Evolutionary conservation across 2,329 filamentous ascomycete species (phyloP), one percentile per base, ranked within the genome.

Genomic region (Sporothrix protearum): DNA sequence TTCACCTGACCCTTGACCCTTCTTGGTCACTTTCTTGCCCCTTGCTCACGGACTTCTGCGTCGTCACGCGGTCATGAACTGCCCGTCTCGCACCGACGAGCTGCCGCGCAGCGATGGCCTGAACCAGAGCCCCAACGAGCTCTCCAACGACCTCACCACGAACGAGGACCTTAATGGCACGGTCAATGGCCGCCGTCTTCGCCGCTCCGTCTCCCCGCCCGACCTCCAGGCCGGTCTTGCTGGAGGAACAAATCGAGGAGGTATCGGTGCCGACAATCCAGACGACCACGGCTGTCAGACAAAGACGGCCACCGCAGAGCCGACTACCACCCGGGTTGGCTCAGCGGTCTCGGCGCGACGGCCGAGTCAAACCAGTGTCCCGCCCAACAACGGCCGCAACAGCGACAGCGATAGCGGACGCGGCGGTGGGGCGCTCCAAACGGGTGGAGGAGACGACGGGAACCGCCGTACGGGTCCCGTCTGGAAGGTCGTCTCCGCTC

Each of bases 71-170:
- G 55, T 28, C 22, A 76, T 76, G 74, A 76, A 75, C 57, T 73
- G 74, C n/a, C 73, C 76, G 5, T 81, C 80, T 28, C 75, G 79
- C 69, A 82, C 81, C 3, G 80, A 82, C 72, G 81, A 82, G 74
- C 81, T 78, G 36, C 75, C 77, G 55, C 76, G 78, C 68, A 78
- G 79, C 73, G 81, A 81, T 71, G 82, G 81, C 71, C 83, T 82
- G 76, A 88, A 88, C 77, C 87, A 89, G 78, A 87, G 80, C 74
- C 87, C 87, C 12, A 81, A 83, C 74, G 79, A 79, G 8, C 79
- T 88, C 64, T 84, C 85, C 42, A 83, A 83, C 74, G 86, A 88
- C 76, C 81, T 85, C 63, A 87, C 85, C n/a, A 88, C 86, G 16
- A 84, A 85, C 73, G 83, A 84, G 71, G 86, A 88, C 75, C 78